Evolutionary conservation across 495 filamentous ascomycete genomes (phyloP), one percentile per base, ranked within the genome.

Genomic region (Delitschia confertaspora): DNA sequence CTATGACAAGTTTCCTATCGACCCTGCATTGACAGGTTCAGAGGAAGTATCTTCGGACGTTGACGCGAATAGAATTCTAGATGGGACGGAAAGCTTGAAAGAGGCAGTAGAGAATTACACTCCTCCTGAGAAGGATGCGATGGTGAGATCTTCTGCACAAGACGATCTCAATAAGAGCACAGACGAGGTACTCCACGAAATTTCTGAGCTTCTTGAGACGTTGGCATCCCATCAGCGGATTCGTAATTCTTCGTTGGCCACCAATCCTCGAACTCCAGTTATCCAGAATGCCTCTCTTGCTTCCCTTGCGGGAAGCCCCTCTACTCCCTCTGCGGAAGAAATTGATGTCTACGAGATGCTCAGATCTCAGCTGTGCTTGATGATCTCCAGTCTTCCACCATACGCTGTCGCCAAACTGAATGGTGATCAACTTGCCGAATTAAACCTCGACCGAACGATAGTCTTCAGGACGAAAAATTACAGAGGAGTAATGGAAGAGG

Each of bases 171-270:
- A 79, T 21, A 78, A 79, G 55, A 78, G 83, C 26, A 66, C 74
- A 5, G 79, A 89, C 20, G 81, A 86, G n/a, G 55, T 89, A 22
- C 69, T 94, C 16, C 61, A 73, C 16, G 83, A 88, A 22, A 76
- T 95, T 17, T 88, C 85, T 6, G 83, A 93, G 35, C 60, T 93
- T 41, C 71, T 95, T 18, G 80, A 93, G 53, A 88, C 85, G 1
- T 68, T 95, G 14, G 74, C 82, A 43, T 95, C 88, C 0, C 84
- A 87, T 56, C 88, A 94, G 61, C 79, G 79, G 31, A 85, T 86
- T 48, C 81, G 87, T 32, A 86, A 82, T 44, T 69, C 80, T 21
- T 81, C 69, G 3, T 50, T 83, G 7, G 67, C 64, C 13, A 52
- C 64, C 14, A 68, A 66, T 27, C 45, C 65, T 4, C 64, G 71